These are phyloP conservation scores for Microcyclospora pomicola DNA, from an alignment of 2,329 filamentous ascomycete genomes.

Conservation along the genomic window DNA sequence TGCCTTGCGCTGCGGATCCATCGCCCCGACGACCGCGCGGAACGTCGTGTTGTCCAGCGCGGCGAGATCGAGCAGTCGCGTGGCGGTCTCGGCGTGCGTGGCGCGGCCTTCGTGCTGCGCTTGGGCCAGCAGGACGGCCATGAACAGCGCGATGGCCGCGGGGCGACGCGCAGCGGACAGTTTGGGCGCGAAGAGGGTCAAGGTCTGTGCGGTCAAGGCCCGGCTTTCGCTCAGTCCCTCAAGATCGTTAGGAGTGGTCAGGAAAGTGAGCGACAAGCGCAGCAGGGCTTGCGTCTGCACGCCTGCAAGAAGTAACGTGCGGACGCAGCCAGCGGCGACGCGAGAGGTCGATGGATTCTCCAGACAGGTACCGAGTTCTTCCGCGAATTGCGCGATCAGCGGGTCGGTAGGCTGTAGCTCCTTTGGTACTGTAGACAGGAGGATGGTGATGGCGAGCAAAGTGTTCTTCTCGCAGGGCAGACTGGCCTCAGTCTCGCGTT, in stretches of 20 bases:
- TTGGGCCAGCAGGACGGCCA: slow-evolving; percentile 62
- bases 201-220: slow-evolving; percentile 54
- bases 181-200: slow-evolving; percentile 53
- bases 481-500: slow-evolving; percentile 60
- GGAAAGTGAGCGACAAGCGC: slow-evolving; percentile 63
- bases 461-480: slow-evolving; percentile 87
- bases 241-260: slow-evolving; percentile 45
- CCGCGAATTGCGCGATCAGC: slow-evolving; percentile 58
- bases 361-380: slow-evolving; percentile 75
- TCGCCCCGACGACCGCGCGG: slow-evolving; percentile 54
- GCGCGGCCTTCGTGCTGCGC: slow-evolving; percentile 44
- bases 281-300: slow-evolving; percentile 53
- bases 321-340: slow-evolving; percentile 79
- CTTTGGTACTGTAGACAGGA: slow-evolving; percentile 56
- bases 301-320: slow-evolving; percentile 65
- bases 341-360: slow-evolving; percentile 69
- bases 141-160: slow-evolving; percentile 58
- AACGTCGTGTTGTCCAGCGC: slow-evolving; percentile 61
- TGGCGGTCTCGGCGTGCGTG: slow-evolving; percentile 58
- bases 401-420: slow-evolving; percentile 61
- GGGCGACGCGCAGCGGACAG: slow-evolving; percentile 25
- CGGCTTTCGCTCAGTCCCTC: slow-evolving; percentile 72
- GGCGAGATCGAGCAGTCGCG: slow-evolving; percentile 66
- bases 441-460: slow-evolving; percentile 72
- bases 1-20: slow-evolving; percentile 56